Conservation (phyloP, 148 eudicot species). For the Cornus kousa region DNA sequence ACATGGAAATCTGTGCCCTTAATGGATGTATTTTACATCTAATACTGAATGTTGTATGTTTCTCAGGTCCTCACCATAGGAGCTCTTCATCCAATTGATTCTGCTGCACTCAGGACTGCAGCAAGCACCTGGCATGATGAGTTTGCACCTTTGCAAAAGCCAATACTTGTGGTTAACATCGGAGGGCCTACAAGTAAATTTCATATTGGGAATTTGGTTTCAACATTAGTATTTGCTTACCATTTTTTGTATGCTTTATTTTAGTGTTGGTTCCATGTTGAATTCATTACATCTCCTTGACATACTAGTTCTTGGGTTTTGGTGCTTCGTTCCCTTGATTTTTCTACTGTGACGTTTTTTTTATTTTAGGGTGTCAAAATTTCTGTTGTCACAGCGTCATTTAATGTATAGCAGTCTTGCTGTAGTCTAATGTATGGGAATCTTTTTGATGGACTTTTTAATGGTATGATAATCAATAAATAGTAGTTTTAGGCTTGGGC, state of each 20-base stretch:
- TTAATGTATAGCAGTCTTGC: background rate
- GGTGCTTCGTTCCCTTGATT: background rate
- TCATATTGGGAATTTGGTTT: background rate
- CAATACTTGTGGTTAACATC: conserved; percentile 87
- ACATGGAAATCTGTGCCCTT: background rate
- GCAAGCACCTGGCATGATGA: conserved; percentile 93
- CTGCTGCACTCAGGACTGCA: conserved; percentile 70
- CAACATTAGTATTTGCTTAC: background rate
- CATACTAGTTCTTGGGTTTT: background rate
- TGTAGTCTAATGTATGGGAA: background rate
- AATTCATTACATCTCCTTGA: background rate
- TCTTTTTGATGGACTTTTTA: background rate
- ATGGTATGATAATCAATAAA: background rate
- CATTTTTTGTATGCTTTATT: background rate
- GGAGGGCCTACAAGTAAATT: conserved; percentile 92
- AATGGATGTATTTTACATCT: conserved; percentile 5
- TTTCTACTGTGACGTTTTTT: too few relatives aligned
- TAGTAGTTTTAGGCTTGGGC: background rate
- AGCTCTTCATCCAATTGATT: conserved; percentile 90
- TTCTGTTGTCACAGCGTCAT: background rate
- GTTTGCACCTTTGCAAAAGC: conserved; percentile 78
- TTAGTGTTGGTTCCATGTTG: background rate
- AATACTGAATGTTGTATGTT: conserved; percentile 14
- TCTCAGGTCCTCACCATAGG: conserved; percentile 85
- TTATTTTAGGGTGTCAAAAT: too few relatives aligned